Base-by-base conservation (phyloP, 352 stramenopile genomes). In the Peronospora destructor region DNA sequence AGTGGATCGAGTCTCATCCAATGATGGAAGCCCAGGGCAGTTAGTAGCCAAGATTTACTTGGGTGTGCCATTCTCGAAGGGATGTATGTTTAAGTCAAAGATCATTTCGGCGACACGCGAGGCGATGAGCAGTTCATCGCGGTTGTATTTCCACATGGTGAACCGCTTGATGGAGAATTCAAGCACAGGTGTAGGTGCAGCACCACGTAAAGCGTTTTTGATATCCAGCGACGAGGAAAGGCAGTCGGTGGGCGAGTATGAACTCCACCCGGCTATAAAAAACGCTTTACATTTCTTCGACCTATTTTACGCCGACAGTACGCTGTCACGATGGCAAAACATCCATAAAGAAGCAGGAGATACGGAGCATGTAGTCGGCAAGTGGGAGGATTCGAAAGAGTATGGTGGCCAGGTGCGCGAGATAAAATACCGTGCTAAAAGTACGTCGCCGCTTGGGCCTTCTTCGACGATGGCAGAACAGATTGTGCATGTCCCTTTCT, bases 81-180 rank as follows among this genome's bases (percentile, higher is more conserved):
- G 82, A 4, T 93, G 82, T 47, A 89, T 93, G 78, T 93, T 91
- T 56, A 93, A 93, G 60, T 90, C 78, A 28, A 93, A 91, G 63
- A 93, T 93, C 45, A 89, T 93, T 32, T 87, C 79, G 0, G 74
- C 81, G 11, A 93, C 79, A 29, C 61, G 68, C 10, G 77, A 86
- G 38, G 73, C 74, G 17, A 71, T 85, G 42, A 53, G 19, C 23
- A 72, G 70, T 33, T 86, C 75, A 7, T 71, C 64, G 3, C 72
- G 67, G 17, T 53, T 86, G 23, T 68, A 71, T 45, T 85, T 83
- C 42, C 71, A 89, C 28, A 52, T 77, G 46, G 68, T 85, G 33
- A 85, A 86, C 44, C 71, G 70, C 32, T 70, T 52, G 17, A 55
- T 87, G 25, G 56, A 46, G 9, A 71, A 50, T n/a, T 35, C 43